Evolutionary conservation across 73 alveolate genomes (phyloP).

Genomic region (Stentor coeruleus): DNA sequence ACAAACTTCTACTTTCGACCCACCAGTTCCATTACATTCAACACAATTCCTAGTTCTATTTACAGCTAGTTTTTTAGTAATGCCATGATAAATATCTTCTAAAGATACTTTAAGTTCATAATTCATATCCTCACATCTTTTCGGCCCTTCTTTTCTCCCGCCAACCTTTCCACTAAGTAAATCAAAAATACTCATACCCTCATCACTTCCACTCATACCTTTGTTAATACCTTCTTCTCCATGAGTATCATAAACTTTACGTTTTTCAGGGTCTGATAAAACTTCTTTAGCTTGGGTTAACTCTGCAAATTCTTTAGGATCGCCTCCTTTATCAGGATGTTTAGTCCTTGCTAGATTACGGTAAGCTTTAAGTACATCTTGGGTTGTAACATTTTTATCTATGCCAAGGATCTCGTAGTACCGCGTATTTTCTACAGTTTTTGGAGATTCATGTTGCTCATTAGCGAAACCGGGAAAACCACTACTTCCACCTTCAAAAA

Average conservation of each 20-base stretch:
- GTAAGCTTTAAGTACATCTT: conserved; percentile 33
- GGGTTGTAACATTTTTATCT: conserved; percentile 52
- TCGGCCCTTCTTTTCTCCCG: conserved; percentile 68
- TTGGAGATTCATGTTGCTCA: too few relatives aligned
- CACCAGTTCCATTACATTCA: conserved; percentile 83
- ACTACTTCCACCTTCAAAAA: too few relatives aligned
- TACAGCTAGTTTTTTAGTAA: conserved; percentile 70
- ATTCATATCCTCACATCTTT: conserved; percentile 72
- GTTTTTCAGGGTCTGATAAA: conserved; percentile 68
- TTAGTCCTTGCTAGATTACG: conserved; percentile 52
- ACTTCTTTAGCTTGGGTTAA: conserved; percentile 88
- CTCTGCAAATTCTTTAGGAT: conserved; percentile 65
- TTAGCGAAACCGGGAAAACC: too few relatives aligned
- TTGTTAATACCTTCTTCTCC: conserved; percentile 83
- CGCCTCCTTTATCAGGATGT: conserved; percentile 74
- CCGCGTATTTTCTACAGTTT: conserved; percentile 35
- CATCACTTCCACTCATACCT: conserved; percentile 69
- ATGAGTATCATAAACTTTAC: conserved; percentile 74
- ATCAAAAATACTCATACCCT: conserved; percentile 59
- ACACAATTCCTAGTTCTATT: conserved; percentile 78
- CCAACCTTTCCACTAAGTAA: conserved; percentile 72
- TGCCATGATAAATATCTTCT: conserved; percentile 89
- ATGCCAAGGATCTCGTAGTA: conserved; percentile 65
- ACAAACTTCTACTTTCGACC: conserved; percentile 75
- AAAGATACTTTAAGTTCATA: conserved; percentile 70